Evolutionary conservation across 2,329 filamentous ascomycete species (phyloP).

Genomic region (Colletotrichum sp.): DNA sequence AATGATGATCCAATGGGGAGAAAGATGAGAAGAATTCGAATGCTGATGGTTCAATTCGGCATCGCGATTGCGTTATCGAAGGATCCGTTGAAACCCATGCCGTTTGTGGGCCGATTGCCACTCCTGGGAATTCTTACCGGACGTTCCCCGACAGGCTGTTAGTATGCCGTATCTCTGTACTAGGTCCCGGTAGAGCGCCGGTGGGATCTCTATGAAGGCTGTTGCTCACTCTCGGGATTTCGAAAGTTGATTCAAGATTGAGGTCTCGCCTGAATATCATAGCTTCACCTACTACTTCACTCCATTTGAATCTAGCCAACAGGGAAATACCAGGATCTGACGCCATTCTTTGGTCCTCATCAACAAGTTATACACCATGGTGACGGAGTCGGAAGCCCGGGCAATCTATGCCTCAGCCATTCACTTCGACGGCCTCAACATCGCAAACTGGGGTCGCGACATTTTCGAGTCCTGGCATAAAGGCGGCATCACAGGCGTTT

Average conservation of each 20-base stretch:
- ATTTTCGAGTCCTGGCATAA: constrained; percentile 43
- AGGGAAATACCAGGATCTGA: background rate
- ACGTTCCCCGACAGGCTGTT: background rate
- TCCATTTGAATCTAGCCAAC: background rate
- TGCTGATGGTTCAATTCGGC: background rate
- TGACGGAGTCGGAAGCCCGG: constrained; percentile 38
- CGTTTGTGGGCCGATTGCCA: background rate
- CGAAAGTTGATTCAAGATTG: background rate
- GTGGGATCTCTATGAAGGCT: background rate
- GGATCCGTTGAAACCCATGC: background rate
- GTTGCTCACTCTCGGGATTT: background rate
- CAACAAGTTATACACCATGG: constrained; percentile 24
- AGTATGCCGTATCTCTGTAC: background rate
- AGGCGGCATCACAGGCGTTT: constrained; percentile 44
- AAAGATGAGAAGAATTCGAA: background rate
- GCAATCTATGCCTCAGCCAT: constrained; percentile 39
- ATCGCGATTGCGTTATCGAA: constrained; percentile 1
- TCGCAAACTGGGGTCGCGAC: constrained; percentile 41
- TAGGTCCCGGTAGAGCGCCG: background rate
- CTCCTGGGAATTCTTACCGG: background rate
- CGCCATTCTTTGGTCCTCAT: background rate
- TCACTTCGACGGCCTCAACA: constrained; percentile 46
- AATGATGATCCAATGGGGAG: background rate
- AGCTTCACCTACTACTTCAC: background rate
- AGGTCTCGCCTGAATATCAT: background rate